Percentiles rank a stretch among this genome's conserved stretches.
Conservation (phyloP, 371 early-diverging fungal genomes). For the Lichtheimia hyalospora region DNA sequence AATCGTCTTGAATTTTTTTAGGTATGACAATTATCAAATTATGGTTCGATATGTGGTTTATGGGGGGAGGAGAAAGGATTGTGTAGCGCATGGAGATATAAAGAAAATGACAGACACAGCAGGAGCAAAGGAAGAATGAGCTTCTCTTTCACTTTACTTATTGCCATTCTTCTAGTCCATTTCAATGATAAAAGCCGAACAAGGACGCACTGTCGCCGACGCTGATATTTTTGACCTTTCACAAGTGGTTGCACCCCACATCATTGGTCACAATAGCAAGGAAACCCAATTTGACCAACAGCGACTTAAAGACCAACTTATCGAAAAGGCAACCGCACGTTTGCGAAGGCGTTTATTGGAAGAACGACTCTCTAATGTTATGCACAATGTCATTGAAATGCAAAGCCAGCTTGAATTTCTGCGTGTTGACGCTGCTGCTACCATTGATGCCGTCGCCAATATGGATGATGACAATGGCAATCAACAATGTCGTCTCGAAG, state of each 20-base stretch:
- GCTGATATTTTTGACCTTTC: slow-evolving; percentile 12
- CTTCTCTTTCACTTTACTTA: not conserved
- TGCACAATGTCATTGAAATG: slow-evolving; percentile 19
- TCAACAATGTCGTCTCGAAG: slow-evolving; percentile 27
- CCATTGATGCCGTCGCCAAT: slow-evolving; percentile 27
- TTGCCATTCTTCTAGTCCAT: not conserved
- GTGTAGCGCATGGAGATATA: no score
- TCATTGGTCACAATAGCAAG: not conserved
- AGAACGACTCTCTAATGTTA: slow-evolving; percentile 28
- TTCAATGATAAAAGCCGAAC: not conserved
- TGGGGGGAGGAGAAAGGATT: no score
- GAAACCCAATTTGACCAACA: slow-evolving; percentile 1
- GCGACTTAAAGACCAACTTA: slow-evolving; percentile 14
- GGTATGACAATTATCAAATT: no score
- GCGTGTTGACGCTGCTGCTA: slow-evolving; percentile 28
- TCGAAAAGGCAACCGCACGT: slow-evolving; percentile 21
- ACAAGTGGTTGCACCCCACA: not conserved
- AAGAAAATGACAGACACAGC: no score
- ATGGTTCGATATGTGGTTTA: no score
- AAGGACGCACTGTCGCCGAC: slow-evolving; percentile 8
- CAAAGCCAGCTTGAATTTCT: slow-evolving; percentile 31
- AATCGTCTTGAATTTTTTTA: no score
- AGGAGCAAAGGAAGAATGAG: no score
- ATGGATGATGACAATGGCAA: slow-evolving; percentile 12
- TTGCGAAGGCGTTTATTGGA: slow-evolving; percentile 24